Conservation (phyloP, 495 filamentous ascomycete genomes). For the Cairneyella variabilis region DNA sequence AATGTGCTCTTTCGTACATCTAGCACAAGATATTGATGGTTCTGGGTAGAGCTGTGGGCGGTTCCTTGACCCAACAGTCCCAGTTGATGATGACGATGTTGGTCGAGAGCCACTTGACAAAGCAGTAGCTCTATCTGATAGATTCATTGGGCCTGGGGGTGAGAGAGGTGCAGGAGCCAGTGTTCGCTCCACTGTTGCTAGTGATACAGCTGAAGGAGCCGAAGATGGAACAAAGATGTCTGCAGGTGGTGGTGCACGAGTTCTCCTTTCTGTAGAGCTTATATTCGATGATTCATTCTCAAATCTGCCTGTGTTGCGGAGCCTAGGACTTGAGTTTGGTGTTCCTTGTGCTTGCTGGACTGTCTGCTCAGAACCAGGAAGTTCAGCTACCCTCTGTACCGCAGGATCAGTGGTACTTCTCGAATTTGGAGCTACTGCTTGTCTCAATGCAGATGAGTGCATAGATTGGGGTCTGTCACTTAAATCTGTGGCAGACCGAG, state of each 20-base stretch:
- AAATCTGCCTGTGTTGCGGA: conserved; percentile 1
- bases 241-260: conserved; percentile 21
- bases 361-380: conserved; percentile 5
- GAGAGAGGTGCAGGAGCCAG: conserved; percentile 23
- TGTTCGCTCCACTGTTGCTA: conserved; percentile 12
- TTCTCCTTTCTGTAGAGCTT: conserved; percentile 2
- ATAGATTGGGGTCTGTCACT: conserved; percentile 38
- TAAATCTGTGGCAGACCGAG: conserved; percentile 59
- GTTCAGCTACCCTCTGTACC: conserved; percentile 7
- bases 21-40: conserved; percentile 66
- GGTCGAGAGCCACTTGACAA: conserved; percentile 24
- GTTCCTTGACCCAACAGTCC: conserved; percentile 20
- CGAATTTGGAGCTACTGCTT: conserved; percentile 24
- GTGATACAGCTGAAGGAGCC: neutral
- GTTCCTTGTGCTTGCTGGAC: conserved; percentile 5
- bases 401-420: conserved; percentile 43
- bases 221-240: conserved; percentile 17
- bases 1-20: conserved; percentile 62
- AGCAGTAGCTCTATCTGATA: conserved; percentile 22
- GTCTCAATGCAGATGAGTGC: conserved; percentile 26
- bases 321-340: conserved; percentile 14
- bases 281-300: conserved; percentile 3
- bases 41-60: conserved; percentile 55
- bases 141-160: conserved; percentile 7
- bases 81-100: conserved; percentile 25